Base-by-base conservation (phyloP, 352 stramenopile species). In the Elongisporangium anandrum region DNA sequence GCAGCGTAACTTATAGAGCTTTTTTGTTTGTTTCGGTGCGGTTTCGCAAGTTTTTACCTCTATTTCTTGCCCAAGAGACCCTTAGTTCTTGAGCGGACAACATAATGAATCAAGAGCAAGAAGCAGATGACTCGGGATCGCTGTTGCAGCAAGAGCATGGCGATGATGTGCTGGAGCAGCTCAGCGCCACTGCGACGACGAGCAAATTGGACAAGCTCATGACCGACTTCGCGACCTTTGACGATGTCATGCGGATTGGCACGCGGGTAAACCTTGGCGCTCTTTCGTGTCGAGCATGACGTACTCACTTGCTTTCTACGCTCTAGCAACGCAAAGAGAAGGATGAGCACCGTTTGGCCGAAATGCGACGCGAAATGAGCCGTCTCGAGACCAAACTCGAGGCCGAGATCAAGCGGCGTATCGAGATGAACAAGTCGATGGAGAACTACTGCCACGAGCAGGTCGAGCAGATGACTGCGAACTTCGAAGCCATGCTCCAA, bases 351-450 rank as follows among this genome's bases (percentile, higher is more conserved):
- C 87, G 86, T 13, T 68, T 98, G 34, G 93, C 92, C 10, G 86
- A 98, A 70, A 92, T 98, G 68, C 84, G 86, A 49, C 86, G 97
- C 23, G 87, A 98, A 65, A 96, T 98, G 75, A 85, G 69, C 52
- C 79, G 85, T 0, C 68, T 98, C 10, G 94, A 98, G 73, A 69
- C 87, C 63, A 92, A 94, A 12, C 76, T 98, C n/a, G 85, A 95
- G 24, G 83, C 87, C 6, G 92, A 98, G 77, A 96, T 93, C 52
- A 96, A 96, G 71, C 90, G 96, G 65, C 89, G 95, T n/a, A 80
- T 98, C 22, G 90, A 98, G 71, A 96, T 96, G 72, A 97, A 95
- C 66, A 96, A 97, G 61, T 91, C 81, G 56, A 68, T 98, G 20
- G 84, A 98, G 63, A 87, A 88, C 52, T 89, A 92, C 52, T 97